phyloP scores from a whole-genome alignment of 192 early-diverging fungal genomes.

The Lobosporangium transversale region DNA sequence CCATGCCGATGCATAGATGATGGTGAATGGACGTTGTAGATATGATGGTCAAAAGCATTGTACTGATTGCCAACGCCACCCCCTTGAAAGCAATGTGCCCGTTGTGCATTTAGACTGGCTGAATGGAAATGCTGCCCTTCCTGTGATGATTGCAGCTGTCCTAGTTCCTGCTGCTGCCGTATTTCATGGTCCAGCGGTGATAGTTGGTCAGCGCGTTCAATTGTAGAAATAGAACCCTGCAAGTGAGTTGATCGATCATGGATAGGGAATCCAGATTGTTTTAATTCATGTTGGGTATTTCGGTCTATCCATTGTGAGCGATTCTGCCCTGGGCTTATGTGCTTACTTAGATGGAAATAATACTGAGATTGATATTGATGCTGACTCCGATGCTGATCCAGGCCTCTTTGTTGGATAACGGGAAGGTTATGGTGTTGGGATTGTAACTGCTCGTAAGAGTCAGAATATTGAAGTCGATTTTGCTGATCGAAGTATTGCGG shows the following conservation, averaged over 20 bases:
- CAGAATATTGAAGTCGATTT: no score
- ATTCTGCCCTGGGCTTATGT: background rate
- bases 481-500: background rate
- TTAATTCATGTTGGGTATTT: background rate
- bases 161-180: background rate
- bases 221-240: background rate
- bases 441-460: no score
- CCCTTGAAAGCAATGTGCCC: background rate
- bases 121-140: background rate
- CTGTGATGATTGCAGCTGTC: conserved; percentile 1
- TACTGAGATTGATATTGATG: conserved; percentile 10
- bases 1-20: background rate
- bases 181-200: background rate
- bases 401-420: no score
- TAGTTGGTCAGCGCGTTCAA: background rate
- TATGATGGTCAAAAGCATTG: background rate
- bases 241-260: background rate
- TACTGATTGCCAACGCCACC: background rate
- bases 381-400: background rate
- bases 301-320: background rate
- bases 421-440: no score
- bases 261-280: background rate
- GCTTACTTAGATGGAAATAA: no score
- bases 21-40: background rate
- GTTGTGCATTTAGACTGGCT: background rate